phyloP scores from a whole-genome alignment of 768 basidiomycete species.

The Podaxis sp. region DNA sequence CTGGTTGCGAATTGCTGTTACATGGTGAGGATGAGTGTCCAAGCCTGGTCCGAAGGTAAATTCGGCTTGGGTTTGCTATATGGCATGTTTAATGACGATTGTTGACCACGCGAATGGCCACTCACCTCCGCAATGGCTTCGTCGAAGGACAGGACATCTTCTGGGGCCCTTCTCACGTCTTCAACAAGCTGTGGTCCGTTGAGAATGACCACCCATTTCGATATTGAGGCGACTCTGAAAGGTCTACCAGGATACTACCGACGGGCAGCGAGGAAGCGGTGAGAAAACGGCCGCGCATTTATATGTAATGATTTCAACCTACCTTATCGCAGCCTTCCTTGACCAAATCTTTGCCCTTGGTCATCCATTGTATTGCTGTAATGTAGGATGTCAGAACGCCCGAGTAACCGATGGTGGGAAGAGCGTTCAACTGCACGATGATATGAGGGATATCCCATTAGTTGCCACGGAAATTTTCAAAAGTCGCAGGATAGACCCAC shows the following conservation, averaged over 20 bases:
- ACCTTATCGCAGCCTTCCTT: not conserved
- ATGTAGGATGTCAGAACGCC: conserved; percentile 11
- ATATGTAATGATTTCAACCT: not conserved
- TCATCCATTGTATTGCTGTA: conserved; percentile 9
- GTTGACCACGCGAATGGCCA: conserved; percentile 22
- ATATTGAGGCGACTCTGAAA: conserved; percentile 27
- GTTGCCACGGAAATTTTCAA: not conserved
- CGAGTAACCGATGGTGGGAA: conserved; percentile 15
- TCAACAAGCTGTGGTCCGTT: conserved; percentile 30
- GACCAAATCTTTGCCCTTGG: not conserved
- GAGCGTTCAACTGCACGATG: not conserved
- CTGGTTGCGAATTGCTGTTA: conserved; percentile 1
- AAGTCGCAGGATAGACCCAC: not conserved
- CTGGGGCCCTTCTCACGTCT: conserved; percentile 39
- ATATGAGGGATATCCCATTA: not conserved
- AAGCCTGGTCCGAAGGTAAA: conserved; percentile 9
- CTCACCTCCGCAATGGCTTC: conserved; percentile 34
- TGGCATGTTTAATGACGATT: conserved; percentile 16
- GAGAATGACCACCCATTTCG: conserved; percentile 41
- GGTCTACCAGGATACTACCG: conserved; percentile 23
- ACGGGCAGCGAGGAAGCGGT: conserved; percentile 12
- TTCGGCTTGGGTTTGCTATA: conserved; percentile 5
- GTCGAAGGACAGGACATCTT: conserved; percentile 34
- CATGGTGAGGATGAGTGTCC: conserved; percentile 11
- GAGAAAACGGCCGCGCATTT: conserved; percentile 2